Evolutionary conservation across 257 asterid genomes (phyloP), one percentile per base, ranked within the genome.

Genomic region (Hygrophila difformis): DNA sequence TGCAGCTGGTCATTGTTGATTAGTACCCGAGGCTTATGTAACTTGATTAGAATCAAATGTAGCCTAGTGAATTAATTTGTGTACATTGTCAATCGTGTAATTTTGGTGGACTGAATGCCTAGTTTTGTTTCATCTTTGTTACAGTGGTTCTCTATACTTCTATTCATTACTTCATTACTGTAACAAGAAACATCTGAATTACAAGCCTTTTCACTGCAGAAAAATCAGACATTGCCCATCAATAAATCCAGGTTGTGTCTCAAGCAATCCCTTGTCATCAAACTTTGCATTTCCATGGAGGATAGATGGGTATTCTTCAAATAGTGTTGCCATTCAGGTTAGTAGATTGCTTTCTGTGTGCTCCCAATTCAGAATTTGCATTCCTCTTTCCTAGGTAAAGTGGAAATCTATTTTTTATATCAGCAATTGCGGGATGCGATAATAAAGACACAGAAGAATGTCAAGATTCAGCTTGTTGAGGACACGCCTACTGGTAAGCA

Each of bases 161-260:
- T 24, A 24, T 24, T 7, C 7, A 24, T 24, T 3, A 7, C 7
- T 2, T 24, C 7, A 24, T 24, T 24, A 24, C 29, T n/a, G n/a
- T n/a, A n/a, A n/a, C n/a, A n/a, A n/a, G n/a, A n/a, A n/a, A n/a
- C n/a, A n/a, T n/a, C n/a, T n/a, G n/a, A n/a, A n/a, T n/a, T n/a
- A n/a, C n/a, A n/a, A n/a, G n/a, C n/a, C n/a, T n/a, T 46, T 23
- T 18, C 16, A 6, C 53, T 59, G 68, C 82, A 84, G 96, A 36
- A 88, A 84, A 75, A 81, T 88, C 54, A 71, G 97, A 51, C 60
- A 85, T 5, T 88, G 97, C 59, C 97, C 97, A 24, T 77, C 97
- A 8, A 72, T 88, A 15, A 88, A 88, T 56, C 97, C 97, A 16
- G 71, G 87, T 3, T 81, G 94, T 56, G 56, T 88, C 1, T 84